phyloP scores from a whole-genome alignment of 2,329 filamentous ascomycete species.

The Venturia nashicola region DNA sequence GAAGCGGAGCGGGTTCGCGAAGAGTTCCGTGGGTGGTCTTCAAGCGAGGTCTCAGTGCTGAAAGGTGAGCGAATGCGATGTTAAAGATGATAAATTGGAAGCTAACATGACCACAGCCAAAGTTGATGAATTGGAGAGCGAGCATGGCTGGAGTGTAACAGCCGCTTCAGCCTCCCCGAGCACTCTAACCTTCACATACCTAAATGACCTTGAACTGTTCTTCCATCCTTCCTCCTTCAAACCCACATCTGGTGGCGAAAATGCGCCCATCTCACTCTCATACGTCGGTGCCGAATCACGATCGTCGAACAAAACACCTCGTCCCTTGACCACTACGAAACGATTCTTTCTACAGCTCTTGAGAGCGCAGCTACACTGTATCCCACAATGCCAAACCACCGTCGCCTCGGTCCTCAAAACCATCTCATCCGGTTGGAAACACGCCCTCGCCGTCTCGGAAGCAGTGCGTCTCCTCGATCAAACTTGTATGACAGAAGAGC shows the following conservation, averaged over 20 bases:
- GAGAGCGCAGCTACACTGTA: constrained; percentile 50
- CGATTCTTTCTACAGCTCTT: constrained; percentile 67
- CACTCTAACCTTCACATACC: constrained; percentile 61
- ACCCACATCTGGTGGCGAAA: constrained; percentile 23
- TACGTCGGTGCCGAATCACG: constrained; percentile 43
- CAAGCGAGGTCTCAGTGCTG: constrained; percentile 65
- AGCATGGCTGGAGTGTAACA: constrained; percentile 60
- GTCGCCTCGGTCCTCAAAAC: constrained; percentile 46
- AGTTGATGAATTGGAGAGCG: constrained; percentile 52
- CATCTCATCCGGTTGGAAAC: constrained; percentile 55
- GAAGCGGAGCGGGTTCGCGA: constrained; percentile 75
- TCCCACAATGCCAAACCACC: constrained; percentile 46
- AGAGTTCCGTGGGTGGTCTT: constrained; percentile 80
- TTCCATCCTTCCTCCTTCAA: constrained; percentile 55
- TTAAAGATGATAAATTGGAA: not conserved
- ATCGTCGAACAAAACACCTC: constrained; percentile 29
- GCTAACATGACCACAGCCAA: constrained; percentile 42
- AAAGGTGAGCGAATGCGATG: constrained; percentile 48
- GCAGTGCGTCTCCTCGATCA: constrained; percentile 51
- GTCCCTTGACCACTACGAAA: constrained; percentile 50
- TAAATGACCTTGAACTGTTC: constrained; percentile 58
- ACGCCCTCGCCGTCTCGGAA: constrained; percentile 45
- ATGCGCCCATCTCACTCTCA: constrained; percentile 53
- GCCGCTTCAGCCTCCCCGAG: constrained; percentile 43
- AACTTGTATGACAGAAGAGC: constrained; percentile 52